Percentiles rank a stretch among this genome's conserved stretches.
phyloP scores from a whole-genome alignment of 148 eudicot genomes.

The Camellia lanceoleosa region DNA sequence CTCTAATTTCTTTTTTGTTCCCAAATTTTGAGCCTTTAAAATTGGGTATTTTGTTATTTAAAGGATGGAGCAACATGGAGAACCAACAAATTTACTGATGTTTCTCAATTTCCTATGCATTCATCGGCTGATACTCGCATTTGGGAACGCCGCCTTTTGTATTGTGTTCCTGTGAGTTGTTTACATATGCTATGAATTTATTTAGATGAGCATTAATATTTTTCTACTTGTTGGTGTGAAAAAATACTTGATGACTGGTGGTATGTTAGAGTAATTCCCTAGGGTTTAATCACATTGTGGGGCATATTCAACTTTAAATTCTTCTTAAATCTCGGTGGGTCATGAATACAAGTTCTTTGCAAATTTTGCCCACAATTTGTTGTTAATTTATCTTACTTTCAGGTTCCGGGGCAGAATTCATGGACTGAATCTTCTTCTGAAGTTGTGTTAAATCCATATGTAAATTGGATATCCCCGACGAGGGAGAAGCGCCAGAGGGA shows the following conservation, averaged over 20 bases:
- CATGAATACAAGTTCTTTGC: no score
- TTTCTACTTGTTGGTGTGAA: background rate
- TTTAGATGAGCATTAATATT: background rate
- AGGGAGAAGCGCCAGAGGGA: constrained; percentile 80
- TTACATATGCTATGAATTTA: background rate
- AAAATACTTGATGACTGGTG: background rate
- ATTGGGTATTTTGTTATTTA: background rate
- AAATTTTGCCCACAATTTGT: no score
- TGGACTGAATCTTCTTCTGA: constrained; percentile 58
- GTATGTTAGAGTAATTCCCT: background rate
- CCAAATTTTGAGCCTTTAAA: background rate
- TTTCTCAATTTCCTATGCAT: constrained; percentile 45
- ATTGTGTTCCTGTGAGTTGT: constrained; percentile 80
- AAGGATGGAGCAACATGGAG: constrained; percentile 75
- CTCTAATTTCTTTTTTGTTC: background rate
- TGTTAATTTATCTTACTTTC: constrained; percentile 2
- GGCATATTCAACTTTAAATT: background rate
- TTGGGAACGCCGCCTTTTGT: constrained; percentile 82
- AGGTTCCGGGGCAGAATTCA: constrained; percentile 83
- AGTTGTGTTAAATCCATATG: constrained; percentile 21
- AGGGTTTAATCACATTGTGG: background rate
- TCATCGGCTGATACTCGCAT: constrained; percentile 53
- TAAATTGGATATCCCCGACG: constrained; percentile 28
- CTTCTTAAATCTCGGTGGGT: no score
- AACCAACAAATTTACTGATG: constrained; percentile 78